Base-by-base conservation (phyloP, 257 asterid species). In the Solanum megistacrolobum region DNA sequence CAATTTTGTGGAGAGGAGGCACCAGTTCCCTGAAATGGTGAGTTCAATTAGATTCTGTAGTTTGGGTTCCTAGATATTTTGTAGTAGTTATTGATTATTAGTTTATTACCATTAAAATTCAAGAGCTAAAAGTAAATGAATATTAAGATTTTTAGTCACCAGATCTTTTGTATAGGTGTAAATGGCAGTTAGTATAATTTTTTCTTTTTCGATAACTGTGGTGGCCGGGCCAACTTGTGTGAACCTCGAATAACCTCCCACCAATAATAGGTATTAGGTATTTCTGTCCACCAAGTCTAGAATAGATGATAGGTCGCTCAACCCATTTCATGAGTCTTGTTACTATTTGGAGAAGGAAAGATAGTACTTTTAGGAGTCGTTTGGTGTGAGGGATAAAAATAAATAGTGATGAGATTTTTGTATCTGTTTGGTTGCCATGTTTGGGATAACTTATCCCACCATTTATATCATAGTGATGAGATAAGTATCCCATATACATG, bases 1-100 rank as follows among this genome's bases (percentile, higher is more conserved):
- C 85, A 91, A 85, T 89, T 94, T 92, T 88, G 95, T 89, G 84
- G 98, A 95, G 92, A 93, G 98, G 87, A 95, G 83, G 39, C 99
- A 95, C 85, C 92, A 92, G 65, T 96, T 96, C 89, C 98, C 95
- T 83, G 93, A 91, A 66, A 91, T 89, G 98, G 99, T 95, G 4
- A 89, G 90, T 41, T 81, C 25, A 79, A 43, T 46, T 20, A 29
- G 65, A 55, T 52, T 52, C n/a, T 52, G 62, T 52, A 6, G 0
- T 52, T 52, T 16, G n/a, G n/a, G n/a, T 52, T 52, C 62, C 9
- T 52, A 52, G 62, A 4, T 6, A 18, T 2, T 52, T 6, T 52
- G 4, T 48, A 5, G 58, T 14, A 48, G 58, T 14, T 75, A 25
- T 36, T 23, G 83, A n/a, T 65, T 65, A n/a, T 35, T 10, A 2